Conservation (phyloP, 2,329 filamentous ascomycete species). For the Pseudogymnoascus sp. region DNA sequence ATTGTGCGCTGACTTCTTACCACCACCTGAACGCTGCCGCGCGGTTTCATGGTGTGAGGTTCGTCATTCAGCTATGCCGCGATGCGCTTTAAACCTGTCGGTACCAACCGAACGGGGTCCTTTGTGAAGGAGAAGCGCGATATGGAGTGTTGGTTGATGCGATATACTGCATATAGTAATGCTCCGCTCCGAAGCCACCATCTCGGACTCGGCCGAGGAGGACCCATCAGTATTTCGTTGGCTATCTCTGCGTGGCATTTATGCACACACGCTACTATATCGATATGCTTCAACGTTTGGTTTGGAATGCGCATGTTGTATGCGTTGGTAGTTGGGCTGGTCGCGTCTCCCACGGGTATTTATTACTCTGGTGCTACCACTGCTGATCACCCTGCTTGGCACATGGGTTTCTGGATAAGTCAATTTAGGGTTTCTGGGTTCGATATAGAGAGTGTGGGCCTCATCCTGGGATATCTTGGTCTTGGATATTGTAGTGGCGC, state of each 20-base stretch:
- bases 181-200: slow-evolving; percentile 53
- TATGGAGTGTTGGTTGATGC: slow-evolving; percentile 41
- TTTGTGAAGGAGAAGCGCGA: slow-evolving; percentile 55
- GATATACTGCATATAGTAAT: slow-evolving; percentile 15
- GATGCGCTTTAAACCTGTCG: background rate
- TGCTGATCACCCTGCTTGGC: background rate
- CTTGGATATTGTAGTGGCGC: background rate
- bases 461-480: background rate
- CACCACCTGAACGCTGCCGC: background rate
- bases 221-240: slow-evolving; percentile 19
- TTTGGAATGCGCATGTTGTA: slow-evolving; percentile 18
- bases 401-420: background rate
- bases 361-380: slow-evolving; percentile 11
- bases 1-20: background rate
- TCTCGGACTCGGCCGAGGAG: slow-evolving; percentile 51
- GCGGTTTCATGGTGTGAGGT: background rate
- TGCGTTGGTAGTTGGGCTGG: slow-evolving; percentile 39
- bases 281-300: slow-evolving; percentile 18
- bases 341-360: slow-evolving; percentile 39
- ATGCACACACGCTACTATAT: slow-evolving; percentile 26
- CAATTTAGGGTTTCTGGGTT: slow-evolving; percentile 8
- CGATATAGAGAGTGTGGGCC: background rate
- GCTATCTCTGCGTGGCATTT: slow-evolving; percentile 12
- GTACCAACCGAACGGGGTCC: slow-evolving; percentile 22
- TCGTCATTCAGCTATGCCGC: background rate